Percentiles rank a stretch among this genome's conserved stretches.
Conservation (phyloP, 257 asterid species). For the Solanum chmielewskii region DNA sequence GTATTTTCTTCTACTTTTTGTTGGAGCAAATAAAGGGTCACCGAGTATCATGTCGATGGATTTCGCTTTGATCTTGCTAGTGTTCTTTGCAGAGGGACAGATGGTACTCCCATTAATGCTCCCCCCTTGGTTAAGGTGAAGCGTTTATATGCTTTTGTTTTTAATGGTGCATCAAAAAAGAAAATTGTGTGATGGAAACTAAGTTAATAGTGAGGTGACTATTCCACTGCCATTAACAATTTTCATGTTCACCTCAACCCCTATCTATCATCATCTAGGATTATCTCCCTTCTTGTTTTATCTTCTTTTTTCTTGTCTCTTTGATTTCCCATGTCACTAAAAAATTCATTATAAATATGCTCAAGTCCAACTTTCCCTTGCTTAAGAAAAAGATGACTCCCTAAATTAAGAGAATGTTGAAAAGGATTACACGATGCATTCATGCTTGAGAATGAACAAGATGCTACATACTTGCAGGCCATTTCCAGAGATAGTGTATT, state of each 20-base stretch:
- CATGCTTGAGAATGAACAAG: not conserved
- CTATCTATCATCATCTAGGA: not conserved
- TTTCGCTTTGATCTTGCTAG: constrained; percentile 97
- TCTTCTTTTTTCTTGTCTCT: not conserved
- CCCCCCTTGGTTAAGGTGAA: constrained; percentile 84
- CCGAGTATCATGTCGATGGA: constrained; percentile 92
- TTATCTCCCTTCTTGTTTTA: not conserved
- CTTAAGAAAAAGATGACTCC: not conserved
- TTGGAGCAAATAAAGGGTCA: constrained; percentile 50
- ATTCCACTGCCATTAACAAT: not conserved
- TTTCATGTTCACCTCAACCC: not conserved
- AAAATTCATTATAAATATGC: not conserved
- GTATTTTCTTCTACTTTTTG: constrained; percentile 1
- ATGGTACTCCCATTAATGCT: constrained; percentile 83
- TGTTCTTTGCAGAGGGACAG: constrained; percentile 87
- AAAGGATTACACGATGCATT: not conserved
- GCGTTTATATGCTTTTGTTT: not conserved
- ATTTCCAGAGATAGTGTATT: constrained; percentile 80
- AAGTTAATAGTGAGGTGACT: not conserved
- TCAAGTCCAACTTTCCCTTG: not conserved
- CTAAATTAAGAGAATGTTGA: not conserved
- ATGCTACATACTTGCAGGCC: constrained; percentile 40
- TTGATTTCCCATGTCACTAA: not conserved
- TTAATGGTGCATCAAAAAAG: not conserved
- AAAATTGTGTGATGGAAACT: not conserved